These are phyloP conservation scores for Hypoxylon rubiginosum DNA, from an alignment of 2,329 filamentous ascomycete species.

Conservation along the genomic window DNA sequence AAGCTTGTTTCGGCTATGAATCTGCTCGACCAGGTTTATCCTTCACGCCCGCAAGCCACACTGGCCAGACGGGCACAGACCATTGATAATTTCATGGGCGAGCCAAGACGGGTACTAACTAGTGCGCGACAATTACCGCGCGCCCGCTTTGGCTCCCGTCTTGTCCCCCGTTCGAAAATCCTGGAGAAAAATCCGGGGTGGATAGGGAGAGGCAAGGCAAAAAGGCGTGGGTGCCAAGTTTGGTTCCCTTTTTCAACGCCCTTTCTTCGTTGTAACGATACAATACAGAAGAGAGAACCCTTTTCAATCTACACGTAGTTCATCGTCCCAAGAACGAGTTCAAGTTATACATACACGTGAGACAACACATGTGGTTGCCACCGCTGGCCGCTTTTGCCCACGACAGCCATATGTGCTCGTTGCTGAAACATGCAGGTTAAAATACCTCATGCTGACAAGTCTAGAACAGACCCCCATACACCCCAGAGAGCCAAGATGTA, in stretches of 20 bases:
- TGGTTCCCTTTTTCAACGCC: constrained; percentile 15
- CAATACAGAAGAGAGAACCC: background rate
- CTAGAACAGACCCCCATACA: constrained; percentile 22
- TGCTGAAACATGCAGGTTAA: constrained; percentile 32
- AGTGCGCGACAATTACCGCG: constrained; percentile 36
- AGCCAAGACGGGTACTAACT: constrained; percentile 45
- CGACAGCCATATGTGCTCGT: constrained; percentile 14
- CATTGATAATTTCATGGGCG: constrained; percentile 17
- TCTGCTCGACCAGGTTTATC: constrained; percentile 8
- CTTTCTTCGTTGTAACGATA: background rate
- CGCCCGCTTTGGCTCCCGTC: constrained; percentile 37
- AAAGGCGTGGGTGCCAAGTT: constrained; percentile 12
- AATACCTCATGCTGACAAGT: constrained; percentile 38
- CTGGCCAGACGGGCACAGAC: constrained; percentile 20
- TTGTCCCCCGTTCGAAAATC: constrained; percentile 22
- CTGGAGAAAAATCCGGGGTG: constrained; percentile 26
- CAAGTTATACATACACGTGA: constrained; percentile 21
- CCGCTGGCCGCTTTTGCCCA: constrained; percentile 10
- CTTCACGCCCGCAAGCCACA: background rate
- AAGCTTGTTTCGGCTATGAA: constrained; percentile 37
- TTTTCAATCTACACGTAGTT: background rate
- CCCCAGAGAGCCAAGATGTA: constrained; percentile 3
- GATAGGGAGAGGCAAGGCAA: background rate
- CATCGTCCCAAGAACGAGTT: constrained; percentile 12
- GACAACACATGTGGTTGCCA: constrained; percentile 17